A percentile compares a stretch with the other conserved stretches of the same genome.
Evolutionary conservation across 371 early-diverging fungal genomes (phyloP).

Genomic region (Mycotypha africana): DNA sequence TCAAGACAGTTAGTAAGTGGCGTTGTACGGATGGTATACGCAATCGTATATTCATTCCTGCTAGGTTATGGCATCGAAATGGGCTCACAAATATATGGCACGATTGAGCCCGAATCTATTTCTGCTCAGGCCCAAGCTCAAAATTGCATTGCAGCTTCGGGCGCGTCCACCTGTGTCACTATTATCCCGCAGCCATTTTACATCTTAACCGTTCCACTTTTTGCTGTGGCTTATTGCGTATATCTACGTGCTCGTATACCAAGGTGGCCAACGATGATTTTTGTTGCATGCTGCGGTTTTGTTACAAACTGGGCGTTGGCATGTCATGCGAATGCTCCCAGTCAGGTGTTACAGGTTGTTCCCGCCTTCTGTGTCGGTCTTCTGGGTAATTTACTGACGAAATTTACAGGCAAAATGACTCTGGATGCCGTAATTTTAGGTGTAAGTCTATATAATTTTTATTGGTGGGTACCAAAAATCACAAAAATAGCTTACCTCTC

Average conservation of each 20-base stretch:
- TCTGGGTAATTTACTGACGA: slow-evolving; percentile 46
- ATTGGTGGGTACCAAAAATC: neutral
- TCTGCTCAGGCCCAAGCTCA: slow-evolving; percentile 6
- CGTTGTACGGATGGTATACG: slow-evolving; percentile 75
- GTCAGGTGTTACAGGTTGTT: slow-evolving; percentile 39
- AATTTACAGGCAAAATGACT: slow-evolving; percentile 49
- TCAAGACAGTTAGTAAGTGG: slow-evolving; percentile 86
- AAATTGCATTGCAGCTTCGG: slow-evolving; percentile 12
- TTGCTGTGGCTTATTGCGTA: slow-evolving; percentile 39
- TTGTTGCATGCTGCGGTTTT: slow-evolving; percentile 31
- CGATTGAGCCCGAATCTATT: slow-evolving; percentile 27
- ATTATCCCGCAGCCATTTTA: slow-evolving; percentile 25
- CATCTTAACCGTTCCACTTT: slow-evolving; percentile 33
- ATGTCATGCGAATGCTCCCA: slow-evolving; percentile 41
- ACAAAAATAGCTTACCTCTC: neutral
- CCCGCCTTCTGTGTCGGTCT: slow-evolving; percentile 55
- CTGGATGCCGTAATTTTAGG: slow-evolving; percentile 52
- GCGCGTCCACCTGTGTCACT: slow-evolving; percentile 20
- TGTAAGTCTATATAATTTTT: slow-evolving; percentile 18
- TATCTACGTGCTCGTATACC: slow-evolving; percentile 33
- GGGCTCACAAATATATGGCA: slow-evolving; percentile 50
- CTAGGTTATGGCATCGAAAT: slow-evolving; percentile 77
- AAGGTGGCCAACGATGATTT: slow-evolving; percentile 38
- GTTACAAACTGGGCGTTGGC: slow-evolving; percentile 28
- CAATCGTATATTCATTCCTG: slow-evolving; percentile 72